phyloP scores from a whole-genome alignment of 164 flowering plant species.

The Saururus chinensis region DNA sequence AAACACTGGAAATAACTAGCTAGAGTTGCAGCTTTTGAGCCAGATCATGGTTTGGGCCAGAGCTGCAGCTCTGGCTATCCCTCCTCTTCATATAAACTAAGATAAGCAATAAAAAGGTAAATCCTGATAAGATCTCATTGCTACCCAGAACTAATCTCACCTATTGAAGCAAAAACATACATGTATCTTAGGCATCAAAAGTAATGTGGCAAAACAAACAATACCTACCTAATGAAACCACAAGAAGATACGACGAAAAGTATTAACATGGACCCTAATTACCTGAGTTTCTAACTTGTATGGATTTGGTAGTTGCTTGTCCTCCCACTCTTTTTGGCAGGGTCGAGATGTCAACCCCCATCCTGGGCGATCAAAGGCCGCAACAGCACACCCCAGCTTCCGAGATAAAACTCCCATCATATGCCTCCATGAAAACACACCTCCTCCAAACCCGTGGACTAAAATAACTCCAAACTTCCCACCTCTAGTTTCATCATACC shows the following conservation, averaged over 20 bases:
- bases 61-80: no score
- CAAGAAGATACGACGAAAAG: not conserved
- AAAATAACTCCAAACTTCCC: conserved; percentile 67
- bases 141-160: not conserved
- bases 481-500: conserved; percentile 16
- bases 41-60: no score
- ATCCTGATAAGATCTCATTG: no score
- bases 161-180: not conserved
- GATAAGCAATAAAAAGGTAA: no score
- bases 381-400: conserved; percentile 67
- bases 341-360: conserved; percentile 94
- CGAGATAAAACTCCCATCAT: conserved; percentile 69
- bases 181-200: not conserved
- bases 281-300: conserved; percentile 89
- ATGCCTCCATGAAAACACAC: conserved; percentile 97
- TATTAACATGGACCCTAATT: not conserved
- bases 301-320: conserved; percentile 63
- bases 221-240: no score
- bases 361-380: conserved; percentile 93
- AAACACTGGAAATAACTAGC: no score
- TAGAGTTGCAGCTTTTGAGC: no score
- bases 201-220: not conserved
- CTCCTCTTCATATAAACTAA: no score
- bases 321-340: conserved; percentile 70
- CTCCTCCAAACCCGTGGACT: conserved; percentile 98